Evolutionary conservation across 768 basidiomycete genomes (phyloP).

Genomic region (Amanita rimosa): DNA sequence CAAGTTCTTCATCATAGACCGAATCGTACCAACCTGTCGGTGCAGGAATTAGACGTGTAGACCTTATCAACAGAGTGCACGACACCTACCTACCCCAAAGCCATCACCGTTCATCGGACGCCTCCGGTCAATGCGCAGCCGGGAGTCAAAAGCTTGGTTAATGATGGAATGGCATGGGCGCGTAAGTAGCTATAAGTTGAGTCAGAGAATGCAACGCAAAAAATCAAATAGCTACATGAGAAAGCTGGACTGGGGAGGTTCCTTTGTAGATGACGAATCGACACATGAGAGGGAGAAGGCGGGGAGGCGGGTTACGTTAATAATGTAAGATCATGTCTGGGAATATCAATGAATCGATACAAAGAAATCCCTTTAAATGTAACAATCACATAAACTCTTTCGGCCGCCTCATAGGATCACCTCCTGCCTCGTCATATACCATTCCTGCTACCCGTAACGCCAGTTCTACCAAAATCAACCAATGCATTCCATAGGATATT

Average conservation of each 20-base stretch:
- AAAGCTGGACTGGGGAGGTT: conserved; percentile 84
- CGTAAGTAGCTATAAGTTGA: conserved; percentile 59
- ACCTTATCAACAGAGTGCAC: neutral
- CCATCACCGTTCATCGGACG: conserved; percentile 93
- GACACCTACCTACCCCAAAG: conserved; percentile 77
- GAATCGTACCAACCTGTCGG: conserved; percentile 87
- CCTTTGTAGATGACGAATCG: conserved; percentile 95
- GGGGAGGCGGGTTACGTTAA: neutral
- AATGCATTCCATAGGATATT: neutral
- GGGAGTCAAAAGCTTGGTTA: conserved; percentile 93
- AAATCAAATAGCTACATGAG: conserved; percentile 45
- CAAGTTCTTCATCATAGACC: conserved; percentile 70
- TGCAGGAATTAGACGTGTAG: neutral
- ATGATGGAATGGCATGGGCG: conserved; percentile 93
- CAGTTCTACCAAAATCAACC: conserved; percentile 40
- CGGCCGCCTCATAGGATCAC: conserved; percentile 67
- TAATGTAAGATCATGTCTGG: no score
- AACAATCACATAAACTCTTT: conserved; percentile 50
- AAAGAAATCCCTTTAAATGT: neutral
- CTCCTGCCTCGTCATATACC: conserved; percentile 75
- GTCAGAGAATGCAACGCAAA: conserved; percentile 2
- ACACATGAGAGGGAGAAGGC: conserved; percentile 43
- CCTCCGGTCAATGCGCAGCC: conserved; percentile 70
- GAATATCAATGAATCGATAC: neutral
- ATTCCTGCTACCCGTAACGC: conserved; percentile 79